A percentile compares a stretch with the other conserved stretches of the same genome.
Evolutionary conservation across 768 basidiomycete genomes (phyloP).

Genomic region (Termitomyces sp.): DNA sequence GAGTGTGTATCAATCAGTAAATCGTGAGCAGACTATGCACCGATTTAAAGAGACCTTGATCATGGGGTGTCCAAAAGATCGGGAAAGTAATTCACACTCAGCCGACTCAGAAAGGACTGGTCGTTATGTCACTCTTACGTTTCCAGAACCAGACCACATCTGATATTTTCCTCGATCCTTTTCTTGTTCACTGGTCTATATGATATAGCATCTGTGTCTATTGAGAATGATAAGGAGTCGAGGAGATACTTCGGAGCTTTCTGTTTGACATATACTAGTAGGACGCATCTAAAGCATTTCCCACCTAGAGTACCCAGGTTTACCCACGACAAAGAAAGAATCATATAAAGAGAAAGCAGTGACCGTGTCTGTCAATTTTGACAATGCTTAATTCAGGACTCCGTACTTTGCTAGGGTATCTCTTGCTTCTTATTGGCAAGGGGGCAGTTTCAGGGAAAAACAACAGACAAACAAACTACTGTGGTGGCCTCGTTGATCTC

Average conservation of each 20-base stretch:
- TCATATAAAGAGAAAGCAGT: not conserved
- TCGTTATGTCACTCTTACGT: too few species aligned
- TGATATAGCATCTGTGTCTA: too few species aligned
- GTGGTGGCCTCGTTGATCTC: not conserved
- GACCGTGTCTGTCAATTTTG: not conserved
- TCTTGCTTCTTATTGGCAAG: not conserved
- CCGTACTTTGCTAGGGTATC: not conserved
- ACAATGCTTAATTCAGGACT: not conserved
- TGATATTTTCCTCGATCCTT: too few species aligned
- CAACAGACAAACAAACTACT: not conserved
- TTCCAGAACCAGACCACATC: too few species aligned
- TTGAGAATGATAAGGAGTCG: too few species aligned
- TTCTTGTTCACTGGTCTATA: too few species aligned
- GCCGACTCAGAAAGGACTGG: too few species aligned
- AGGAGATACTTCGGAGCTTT: not conserved
- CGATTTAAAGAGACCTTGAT: too few species aligned
- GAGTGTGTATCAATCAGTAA: too few species aligned
- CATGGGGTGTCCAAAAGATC: too few species aligned
- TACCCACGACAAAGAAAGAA: not conserved
- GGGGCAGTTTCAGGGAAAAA: not conserved
- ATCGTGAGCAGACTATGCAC: too few species aligned
- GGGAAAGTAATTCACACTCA: too few species aligned
- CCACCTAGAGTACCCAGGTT: not conserved
- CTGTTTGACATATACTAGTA: not conserved
- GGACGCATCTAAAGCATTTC: not conserved